Evolutionary conservation across 306 rosid species (phyloP).

Genomic region (Neltuma alba): DNA sequence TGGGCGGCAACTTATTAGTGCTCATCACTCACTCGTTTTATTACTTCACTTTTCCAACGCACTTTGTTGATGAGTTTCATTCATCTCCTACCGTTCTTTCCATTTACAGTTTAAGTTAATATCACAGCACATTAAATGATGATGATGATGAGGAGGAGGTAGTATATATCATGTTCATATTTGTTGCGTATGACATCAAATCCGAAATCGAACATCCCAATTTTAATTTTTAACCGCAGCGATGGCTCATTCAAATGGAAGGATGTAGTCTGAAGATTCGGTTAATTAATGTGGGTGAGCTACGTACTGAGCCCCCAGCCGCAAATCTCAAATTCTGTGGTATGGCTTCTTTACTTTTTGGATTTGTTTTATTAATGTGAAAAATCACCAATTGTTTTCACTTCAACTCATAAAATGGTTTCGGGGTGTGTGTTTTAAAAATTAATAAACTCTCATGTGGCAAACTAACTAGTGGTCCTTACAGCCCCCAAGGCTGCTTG

Average conservation of each 20-base stretch:
- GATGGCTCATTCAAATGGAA: background rate
- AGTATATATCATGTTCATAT: too few relatives aligned
- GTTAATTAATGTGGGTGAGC: background rate
- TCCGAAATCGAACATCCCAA: too few relatives aligned
- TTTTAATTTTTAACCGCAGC: background rate
- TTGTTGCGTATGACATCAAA: too few relatives aligned
- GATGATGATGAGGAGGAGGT: too few relatives aligned
- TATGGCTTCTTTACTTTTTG: background rate
- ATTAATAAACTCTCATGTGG: background rate
- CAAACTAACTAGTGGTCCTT: background rate
- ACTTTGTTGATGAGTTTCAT: slow-evolving; percentile 1
- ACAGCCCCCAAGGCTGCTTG: background rate
- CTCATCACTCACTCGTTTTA: background rate
- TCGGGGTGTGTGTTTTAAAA: background rate
- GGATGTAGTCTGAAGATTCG: background rate
- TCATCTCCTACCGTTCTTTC: background rate
- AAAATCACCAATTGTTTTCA: background rate
- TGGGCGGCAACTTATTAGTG: background rate
- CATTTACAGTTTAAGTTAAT: too few relatives aligned
- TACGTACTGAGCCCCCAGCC: background rate
- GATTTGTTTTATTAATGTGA: background rate
- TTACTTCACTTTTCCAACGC: background rate
- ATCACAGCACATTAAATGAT: too few relatives aligned
- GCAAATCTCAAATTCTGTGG: background rate
- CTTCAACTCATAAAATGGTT: background rate